A percentile compares a stretch with the other conserved stretches of the same genome.
Conservation (phyloP, 129 eudicot genomes). For the Flaveria linearis region DNA sequence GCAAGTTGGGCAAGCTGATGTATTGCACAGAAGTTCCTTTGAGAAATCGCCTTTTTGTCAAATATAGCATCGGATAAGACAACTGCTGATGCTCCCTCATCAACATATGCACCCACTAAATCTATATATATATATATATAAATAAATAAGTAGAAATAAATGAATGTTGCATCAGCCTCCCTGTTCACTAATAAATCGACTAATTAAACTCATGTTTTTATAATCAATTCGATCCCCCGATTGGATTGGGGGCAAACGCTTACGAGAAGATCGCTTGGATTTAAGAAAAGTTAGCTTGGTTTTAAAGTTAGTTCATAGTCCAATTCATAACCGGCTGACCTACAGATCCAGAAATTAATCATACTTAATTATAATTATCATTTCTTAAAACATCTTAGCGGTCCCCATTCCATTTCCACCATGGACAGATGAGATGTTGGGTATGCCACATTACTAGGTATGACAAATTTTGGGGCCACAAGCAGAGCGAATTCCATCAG, state of each 20-base stretch:
- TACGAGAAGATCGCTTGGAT: no score
- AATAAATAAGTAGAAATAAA: not conserved
- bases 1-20: slow-evolving; percentile 61
- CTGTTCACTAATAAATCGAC: not conserved
- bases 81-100: slow-evolving; percentile 76
- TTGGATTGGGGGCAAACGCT: not conserved
- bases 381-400: not conserved
- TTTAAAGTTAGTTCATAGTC: not conserved
- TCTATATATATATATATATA: slow-evolving; percentile 30
- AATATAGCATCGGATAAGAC: slow-evolving; percentile 91
- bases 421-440: no score
- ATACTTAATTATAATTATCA: not conserved
- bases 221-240: not conserved
- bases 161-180: slow-evolving; percentile 19
- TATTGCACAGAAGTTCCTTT: slow-evolving; percentile 48
- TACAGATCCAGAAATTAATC: not conserved
- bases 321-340: not conserved
- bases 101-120: slow-evolving; percentile 55
- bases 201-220: slow-evolving; percentile 1
- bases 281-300: no score
- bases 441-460: not conserved
- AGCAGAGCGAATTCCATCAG: not conserved
- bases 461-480: not conserved
- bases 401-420: no score
- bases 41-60: slow-evolving; percentile 69